These are phyloP conservation scores for Taphrina pruni DNA, from an alignment of 1,139 yeast species.

Conservation along the genomic window DNA sequence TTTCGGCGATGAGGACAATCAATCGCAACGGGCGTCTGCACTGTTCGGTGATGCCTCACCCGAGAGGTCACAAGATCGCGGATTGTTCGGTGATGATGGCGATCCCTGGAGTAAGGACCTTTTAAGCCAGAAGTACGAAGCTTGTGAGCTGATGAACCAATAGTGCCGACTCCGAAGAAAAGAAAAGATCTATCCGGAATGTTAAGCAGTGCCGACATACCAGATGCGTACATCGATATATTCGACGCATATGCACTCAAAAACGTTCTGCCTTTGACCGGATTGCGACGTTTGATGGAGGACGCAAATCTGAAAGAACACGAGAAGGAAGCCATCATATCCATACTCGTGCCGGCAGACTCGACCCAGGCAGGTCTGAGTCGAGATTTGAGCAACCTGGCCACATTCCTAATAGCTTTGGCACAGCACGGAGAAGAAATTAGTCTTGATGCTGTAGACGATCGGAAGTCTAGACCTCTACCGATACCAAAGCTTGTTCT, in stretches of 20 bases:
- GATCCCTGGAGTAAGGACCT: constrained; percentile 34
- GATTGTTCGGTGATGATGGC: constrained; percentile 34
- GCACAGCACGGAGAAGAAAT: constrained; percentile 52
- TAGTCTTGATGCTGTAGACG: constrained; percentile 50
- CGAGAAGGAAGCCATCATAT: constrained; percentile 19
- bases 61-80: constrained; percentile 5
- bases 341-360: constrained; percentile 40
- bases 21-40: background rate
- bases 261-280: constrained; percentile 18
- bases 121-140: background rate
- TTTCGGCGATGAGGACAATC: constrained; percentile 37
- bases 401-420: constrained; percentile 52
- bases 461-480: constrained; percentile 41
- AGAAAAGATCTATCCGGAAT: background rate
- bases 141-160: background rate
- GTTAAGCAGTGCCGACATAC: constrained; percentile 2
- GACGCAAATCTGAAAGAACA: constrained; percentile 18
- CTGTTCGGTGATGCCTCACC: constrained; percentile 10
- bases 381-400: constrained; percentile 50
- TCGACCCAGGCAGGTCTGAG: constrained; percentile 43
- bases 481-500: constrained; percentile 21
- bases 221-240: constrained; percentile 20
- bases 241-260: constrained; percentile 21
- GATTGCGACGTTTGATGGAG: constrained; percentile 10
- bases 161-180: constrained; percentile 31